phyloP scores from a whole-genome alignment of 2,329 filamentous ascomycete genomes.

The Hypoxylon sp. region DNA sequence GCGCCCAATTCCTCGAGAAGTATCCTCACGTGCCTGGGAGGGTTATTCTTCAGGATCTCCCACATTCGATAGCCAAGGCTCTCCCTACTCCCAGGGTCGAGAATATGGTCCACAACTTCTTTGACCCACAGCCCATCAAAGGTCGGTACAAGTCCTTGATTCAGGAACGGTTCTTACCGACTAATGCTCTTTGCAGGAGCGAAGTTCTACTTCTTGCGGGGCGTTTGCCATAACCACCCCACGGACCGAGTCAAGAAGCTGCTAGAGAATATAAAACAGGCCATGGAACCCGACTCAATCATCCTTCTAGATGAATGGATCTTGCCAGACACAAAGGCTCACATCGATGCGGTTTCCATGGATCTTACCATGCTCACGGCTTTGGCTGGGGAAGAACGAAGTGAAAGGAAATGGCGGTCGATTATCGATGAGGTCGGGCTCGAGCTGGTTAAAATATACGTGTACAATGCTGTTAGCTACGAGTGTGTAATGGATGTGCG shows the following conservation, averaged over 20 bases:
- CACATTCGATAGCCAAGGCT: slow-evolving; percentile 28
- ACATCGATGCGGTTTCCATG: slow-evolving; percentile 12
- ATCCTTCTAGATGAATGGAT: slow-evolving; percentile 47
- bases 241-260: slow-evolving; percentile 20
- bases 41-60: slow-evolving; percentile 42
- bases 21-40: slow-evolving; percentile 38
- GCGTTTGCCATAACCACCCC: slow-evolving; percentile 44
- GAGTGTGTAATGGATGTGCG: slow-evolving; percentile 43
- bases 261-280: slow-evolving; percentile 22
- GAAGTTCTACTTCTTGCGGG: slow-evolving; percentile 45
- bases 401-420: slow-evolving; percentile 31
- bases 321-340: slow-evolving; percentile 30
- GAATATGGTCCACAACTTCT: slow-evolving; percentile 39
- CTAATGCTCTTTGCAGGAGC: slow-evolving; percentile 13
- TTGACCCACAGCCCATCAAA: slow-evolving; percentile 39
- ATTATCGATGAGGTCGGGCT: slow-evolving; percentile 20
- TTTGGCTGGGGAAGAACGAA: slow-evolving; percentile 39
- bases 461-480: slow-evolving; percentile 23
- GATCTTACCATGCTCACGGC: slow-evolving; percentile 45
- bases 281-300: slow-evolving; percentile 40
- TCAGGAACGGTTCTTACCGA: no score
- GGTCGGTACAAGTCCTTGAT: slow-evolving; percentile 8
- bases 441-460: slow-evolving; percentile 10
- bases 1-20: slow-evolving; percentile 33
- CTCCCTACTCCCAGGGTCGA: slow-evolving; percentile 37